Evolutionary conservation across 805 yeast genomes (phyloP).

Genomic region (Ogataea naganishii): DNA sequence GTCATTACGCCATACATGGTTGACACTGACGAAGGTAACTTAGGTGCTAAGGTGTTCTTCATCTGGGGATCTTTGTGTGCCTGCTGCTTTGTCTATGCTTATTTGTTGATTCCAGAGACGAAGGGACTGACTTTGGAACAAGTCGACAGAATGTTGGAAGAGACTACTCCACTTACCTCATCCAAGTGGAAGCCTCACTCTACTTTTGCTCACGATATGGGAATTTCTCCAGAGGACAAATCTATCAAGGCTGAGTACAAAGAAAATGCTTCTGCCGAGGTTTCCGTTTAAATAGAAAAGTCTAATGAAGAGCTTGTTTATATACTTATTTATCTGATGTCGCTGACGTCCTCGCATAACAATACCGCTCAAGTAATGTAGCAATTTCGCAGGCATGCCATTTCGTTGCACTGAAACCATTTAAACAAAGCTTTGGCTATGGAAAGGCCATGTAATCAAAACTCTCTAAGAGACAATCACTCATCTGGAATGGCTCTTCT

Average conservation of each 20-base stretch:
- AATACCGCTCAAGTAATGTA: too few relatives aligned
- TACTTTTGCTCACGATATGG: conserved; percentile 21
- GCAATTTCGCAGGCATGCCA: too few relatives aligned
- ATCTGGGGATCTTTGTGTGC: conserved; percentile 52
- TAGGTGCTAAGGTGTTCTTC: conserved; percentile 60
- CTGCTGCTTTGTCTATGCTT: conserved; percentile 53
- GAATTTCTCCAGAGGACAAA: conserved; percentile 16
- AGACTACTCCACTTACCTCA: conserved; percentile 26
- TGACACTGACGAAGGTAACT: conserved; percentile 51
- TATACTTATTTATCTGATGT: too few relatives aligned
- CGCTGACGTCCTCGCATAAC: too few relatives aligned
- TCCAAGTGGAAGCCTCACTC: conserved; percentile 26
- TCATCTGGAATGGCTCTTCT: too few relatives aligned
- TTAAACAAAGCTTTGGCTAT: too few relatives aligned
- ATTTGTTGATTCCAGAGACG: conserved; percentile 69
- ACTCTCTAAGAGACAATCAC: too few relatives aligned
- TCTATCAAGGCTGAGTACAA: conserved; percentile 7
- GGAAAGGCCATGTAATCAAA: too few relatives aligned
- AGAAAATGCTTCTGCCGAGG: conserved; percentile 11
- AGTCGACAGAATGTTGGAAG: conserved; percentile 44
- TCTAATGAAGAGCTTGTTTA: too few relatives aligned
- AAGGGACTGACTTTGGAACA: conserved; percentile 78
- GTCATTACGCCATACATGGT: conserved; percentile 68
- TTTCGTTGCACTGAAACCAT: too few relatives aligned
- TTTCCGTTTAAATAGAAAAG: too few relatives aligned